phyloP scores from a whole-genome alignment of 257 asterid species.

The Fraxinus excelsior region DNA sequence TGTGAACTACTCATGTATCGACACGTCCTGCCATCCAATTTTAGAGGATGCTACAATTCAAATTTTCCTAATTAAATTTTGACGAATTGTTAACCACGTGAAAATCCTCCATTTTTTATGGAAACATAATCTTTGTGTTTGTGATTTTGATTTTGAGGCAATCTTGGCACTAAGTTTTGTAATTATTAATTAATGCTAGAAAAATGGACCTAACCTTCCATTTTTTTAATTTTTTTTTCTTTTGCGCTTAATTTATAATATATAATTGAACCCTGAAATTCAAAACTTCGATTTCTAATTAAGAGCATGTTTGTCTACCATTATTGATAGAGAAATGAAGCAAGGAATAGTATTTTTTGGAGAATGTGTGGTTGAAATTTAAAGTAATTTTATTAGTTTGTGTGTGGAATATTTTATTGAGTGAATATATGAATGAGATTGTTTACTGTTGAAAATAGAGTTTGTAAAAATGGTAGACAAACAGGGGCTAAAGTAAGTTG shows the following conservation, averaged over 20 bases:
- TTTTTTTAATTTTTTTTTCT: neutral
- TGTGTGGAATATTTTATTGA: too few relatives aligned
- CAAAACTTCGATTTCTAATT: neutral
- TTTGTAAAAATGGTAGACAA: too few relatives aligned
- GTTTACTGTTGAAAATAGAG: too few relatives aligned
- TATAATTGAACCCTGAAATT: constrained; percentile 1
- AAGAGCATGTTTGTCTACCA: too few relatives aligned
- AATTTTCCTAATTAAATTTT: neutral
- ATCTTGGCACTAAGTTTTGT: neutral
- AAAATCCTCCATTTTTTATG: neutral
- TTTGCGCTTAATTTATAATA: neutral
- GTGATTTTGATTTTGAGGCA: constrained; percentile 6
- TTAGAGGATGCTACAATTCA: neutral
- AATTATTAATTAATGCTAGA: neutral
- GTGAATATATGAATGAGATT: too few relatives aligned
- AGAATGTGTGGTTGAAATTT: too few relatives aligned
- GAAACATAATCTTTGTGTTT: neutral
- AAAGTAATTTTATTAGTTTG: too few relatives aligned
- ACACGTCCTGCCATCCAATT: neutral
- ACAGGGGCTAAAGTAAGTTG: too few relatives aligned
- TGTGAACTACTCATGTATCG: neutral
- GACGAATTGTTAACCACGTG: neutral
- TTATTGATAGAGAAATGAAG: too few relatives aligned
- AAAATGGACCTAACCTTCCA: neutral
- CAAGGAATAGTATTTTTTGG: too few relatives aligned